A percentile compares a stretch with the other conserved stretches of the same genome.
Evolutionary conservation across 2,329 filamentous ascomycete species (phyloP).

Genomic region (Botrytis squamosa): DNA sequence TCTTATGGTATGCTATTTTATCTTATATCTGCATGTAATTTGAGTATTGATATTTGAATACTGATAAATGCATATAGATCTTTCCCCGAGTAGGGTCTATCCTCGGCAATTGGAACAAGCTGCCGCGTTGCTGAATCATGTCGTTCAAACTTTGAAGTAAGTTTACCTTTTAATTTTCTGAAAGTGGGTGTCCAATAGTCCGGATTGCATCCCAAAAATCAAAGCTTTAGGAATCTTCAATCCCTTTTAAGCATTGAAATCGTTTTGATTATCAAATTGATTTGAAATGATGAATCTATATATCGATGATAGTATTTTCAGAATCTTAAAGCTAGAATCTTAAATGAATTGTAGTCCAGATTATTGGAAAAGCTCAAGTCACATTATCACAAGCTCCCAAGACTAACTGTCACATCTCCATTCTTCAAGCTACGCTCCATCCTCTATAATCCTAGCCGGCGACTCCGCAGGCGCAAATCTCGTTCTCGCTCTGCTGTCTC

Average conservation of each 20-base stretch:
- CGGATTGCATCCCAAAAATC: not conserved
- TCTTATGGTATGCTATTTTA: slow-evolving; percentile 47
- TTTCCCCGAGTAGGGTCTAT: slow-evolving; percentile 49
- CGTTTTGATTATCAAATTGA: not conserved
- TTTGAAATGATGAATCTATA: not conserved
- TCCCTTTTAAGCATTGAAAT: not conserved
- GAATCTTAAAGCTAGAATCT: not conserved
- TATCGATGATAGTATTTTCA: not conserved
- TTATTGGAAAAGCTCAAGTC: not conserved
- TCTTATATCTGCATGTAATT: not conserved
- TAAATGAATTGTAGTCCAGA: not conserved
- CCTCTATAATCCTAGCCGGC: slow-evolving; percentile 46
- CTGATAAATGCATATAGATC: slow-evolving; percentile 31
- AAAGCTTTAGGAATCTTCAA: not conserved
- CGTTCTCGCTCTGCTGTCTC: slow-evolving; percentile 46
- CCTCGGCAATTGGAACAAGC: slow-evolving; percentile 50
- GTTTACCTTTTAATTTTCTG: slow-evolving; percentile 41
- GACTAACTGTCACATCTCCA: slow-evolving; percentile 56
- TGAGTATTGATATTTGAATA: not conserved
- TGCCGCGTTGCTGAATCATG: slow-evolving; percentile 44
- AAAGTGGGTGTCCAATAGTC: slow-evolving; percentile 38
- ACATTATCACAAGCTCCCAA: slow-evolving; percentile 48
- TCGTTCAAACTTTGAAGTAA: slow-evolving; percentile 39
- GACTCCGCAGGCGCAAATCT: slow-evolving; percentile 57
- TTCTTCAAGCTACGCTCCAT: slow-evolving; percentile 54